phyloP scores from a whole-genome alignment of 2,329 filamentous ascomycete genomes.

The Graphilbum fragrans region DNA sequence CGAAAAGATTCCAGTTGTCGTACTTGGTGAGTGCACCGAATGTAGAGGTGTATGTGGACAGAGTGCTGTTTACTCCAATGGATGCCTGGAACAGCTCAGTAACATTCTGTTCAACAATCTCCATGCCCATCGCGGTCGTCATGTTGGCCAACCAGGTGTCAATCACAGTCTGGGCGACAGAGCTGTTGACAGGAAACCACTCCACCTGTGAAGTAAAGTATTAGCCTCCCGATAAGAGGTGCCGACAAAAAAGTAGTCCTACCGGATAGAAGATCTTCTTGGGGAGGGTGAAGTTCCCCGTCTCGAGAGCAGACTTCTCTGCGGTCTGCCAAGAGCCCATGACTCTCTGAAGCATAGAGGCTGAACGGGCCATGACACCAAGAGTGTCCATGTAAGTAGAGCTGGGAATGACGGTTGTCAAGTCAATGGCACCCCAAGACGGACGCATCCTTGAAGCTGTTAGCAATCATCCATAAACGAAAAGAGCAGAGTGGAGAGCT shows the following conservation, averaged over 20 bases:
- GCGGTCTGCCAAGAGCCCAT: conserved; percentile 3
- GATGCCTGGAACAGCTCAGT: conserved; percentile 1
- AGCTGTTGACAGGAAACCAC: conserved; percentile 3
- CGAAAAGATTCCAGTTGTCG: conserved; percentile 5
- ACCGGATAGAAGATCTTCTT: conserved; percentile 4
- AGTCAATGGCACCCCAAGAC: conserved; percentile 2
- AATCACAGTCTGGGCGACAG: conserved; percentile 2
- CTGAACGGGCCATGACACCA: conserved; percentile 1
- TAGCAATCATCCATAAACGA: no score
- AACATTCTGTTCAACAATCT: conserved; percentile 2
- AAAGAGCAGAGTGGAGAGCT: no score
- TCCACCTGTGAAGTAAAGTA: background rate
- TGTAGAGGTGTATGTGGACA: background rate
- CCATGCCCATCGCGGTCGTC: conserved; percentile 2
- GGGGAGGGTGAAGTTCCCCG: background rate
- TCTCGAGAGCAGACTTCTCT: conserved; percentile 1
- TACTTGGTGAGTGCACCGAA: conserved; percentile 1
- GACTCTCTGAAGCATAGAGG: conserved; percentile 1
- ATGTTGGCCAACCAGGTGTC: conserved; percentile 2
- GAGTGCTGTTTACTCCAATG: background rate
- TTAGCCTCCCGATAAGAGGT: no score
- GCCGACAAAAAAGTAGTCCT: background rate
- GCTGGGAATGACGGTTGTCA: conserved; percentile 3
- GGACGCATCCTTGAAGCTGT: conserved; percentile 2
- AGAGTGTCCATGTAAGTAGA: conserved; percentile 2